Evolutionary conservation across 2,329 filamentous ascomycete genomes (phyloP).

Genomic region (Diaporthe amygdali): DNA sequence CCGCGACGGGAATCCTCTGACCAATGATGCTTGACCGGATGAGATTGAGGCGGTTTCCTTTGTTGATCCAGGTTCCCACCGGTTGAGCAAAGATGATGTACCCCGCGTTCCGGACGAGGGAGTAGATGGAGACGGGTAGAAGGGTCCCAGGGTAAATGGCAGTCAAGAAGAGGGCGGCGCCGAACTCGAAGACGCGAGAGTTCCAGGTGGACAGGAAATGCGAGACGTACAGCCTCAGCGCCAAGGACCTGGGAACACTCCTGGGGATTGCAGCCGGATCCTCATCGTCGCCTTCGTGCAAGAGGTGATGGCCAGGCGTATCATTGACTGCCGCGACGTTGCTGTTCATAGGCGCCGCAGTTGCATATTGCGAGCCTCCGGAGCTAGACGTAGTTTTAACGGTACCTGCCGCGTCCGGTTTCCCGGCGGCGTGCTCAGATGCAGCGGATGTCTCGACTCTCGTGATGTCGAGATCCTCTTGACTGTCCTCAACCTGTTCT

Average conservation of each 20-base stretch:
- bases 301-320: conserved; percentile 5
- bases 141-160: conserved; percentile 63
- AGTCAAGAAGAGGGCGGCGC: conserved; percentile 63
- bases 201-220: conserved; percentile 70
- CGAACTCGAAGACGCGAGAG: conserved; percentile 68
- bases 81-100: conserved; percentile 64
- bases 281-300: neutral
- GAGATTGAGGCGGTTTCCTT: conserved; percentile 51
- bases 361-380: neutral
- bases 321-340: neutral
- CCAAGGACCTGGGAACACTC: conserved; percentile 15
- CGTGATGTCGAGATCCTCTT: neutral
- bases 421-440: neutral
- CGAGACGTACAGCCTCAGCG: conserved; percentile 56
- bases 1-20: conserved; percentile 50
- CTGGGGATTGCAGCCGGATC: neutral
- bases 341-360: neutral
- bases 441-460: neutral
- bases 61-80: conserved; percentile 66
- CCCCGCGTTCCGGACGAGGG: conserved; percentile 61
- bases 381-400: neutral
- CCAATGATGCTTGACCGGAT: conserved; percentile 56
- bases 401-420: neutral
- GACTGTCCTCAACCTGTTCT: neutral
- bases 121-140: conserved; percentile 72